Evolutionary conservation across 345 rosid genomes (phyloP).

Genomic region (Populus ilicifolia): DNA sequence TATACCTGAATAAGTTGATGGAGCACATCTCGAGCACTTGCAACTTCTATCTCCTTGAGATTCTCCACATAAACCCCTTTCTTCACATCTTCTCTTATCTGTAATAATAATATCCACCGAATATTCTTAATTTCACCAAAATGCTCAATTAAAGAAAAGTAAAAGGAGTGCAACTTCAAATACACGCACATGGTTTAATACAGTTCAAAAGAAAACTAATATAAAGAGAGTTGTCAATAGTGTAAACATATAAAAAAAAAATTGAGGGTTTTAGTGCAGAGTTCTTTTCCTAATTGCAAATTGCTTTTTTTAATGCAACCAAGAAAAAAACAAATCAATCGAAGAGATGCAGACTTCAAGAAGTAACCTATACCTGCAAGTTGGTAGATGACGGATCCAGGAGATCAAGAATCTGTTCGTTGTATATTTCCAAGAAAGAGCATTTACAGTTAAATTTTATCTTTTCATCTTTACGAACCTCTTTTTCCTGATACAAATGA

Average conservation of each 20-base stretch:
- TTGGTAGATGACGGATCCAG: conserved; percentile 81
- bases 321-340: not conserved
- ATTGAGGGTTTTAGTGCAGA: not conserved
- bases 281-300: not conserved
- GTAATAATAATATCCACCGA: conserved; percentile 4
- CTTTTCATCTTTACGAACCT: conserved; percentile 74
- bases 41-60: conserved; percentile 86
- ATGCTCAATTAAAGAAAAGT: not conserved
- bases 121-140: not conserved
- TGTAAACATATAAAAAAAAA: not conserved
- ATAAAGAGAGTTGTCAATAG: not conserved
- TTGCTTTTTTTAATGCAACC: not conserved
- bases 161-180: not conserved
- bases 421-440: conserved; percentile 96
- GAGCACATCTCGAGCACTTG: conserved; percentile 81
- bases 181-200: not conserved
- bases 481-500: conserved; percentile 65
- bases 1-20: conserved; percentile 82
- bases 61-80: conserved; percentile 94
- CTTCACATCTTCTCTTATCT: conserved; percentile 93
- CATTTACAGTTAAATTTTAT: conserved; percentile 76
- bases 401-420: conserved; percentile 95
- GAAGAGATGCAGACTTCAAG: not conserved
- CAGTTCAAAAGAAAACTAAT: not conserved
- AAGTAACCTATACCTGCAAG: conserved; percentile 58